These are phyloP conservation scores for Dendryphion nanum DNA, from an alignment of 2,329 filamentous ascomycete genomes.

Conservation along the genomic window DNA sequence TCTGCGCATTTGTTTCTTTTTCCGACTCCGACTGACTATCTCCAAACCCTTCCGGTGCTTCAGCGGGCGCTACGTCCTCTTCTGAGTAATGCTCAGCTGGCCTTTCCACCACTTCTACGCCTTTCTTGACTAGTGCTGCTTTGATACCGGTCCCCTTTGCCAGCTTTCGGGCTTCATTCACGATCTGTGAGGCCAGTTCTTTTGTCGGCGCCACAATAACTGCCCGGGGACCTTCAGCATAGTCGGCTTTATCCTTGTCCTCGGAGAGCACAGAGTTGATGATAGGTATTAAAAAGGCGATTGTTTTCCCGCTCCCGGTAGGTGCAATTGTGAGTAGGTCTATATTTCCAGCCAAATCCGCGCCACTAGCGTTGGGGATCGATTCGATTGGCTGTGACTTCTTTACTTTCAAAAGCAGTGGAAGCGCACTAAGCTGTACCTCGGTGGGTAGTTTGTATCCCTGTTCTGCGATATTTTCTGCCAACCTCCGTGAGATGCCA, in stretches of 20 bases:
- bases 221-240: slow-evolving; percentile 32
- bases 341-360: slow-evolving; percentile 45
- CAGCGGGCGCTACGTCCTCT: slow-evolving; percentile 36
- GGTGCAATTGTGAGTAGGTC: slow-evolving; percentile 88
- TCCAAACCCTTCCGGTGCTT: slow-evolving; percentile 37
- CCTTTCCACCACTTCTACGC: slow-evolving; percentile 62
- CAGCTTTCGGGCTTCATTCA: slow-evolving; percentile 77
- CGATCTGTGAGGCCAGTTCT: slow-evolving; percentile 51
- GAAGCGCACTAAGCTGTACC: slow-evolving; percentile 84
- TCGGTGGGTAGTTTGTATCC: slow-evolving; percentile 88
- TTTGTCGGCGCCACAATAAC: slow-evolving; percentile 51
- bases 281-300: slow-evolving; percentile 86
- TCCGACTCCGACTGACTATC: slow-evolving; percentile 33
- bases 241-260: slow-evolving; percentile 17
- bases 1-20: slow-evolving; percentile 33
- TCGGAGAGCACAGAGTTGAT: slow-evolving; percentile 66
- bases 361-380: neutral
- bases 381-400: neutral
- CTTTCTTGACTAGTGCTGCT: slow-evolving; percentile 80
- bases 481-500: slow-evolving; percentile 69
- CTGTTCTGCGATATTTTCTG: slow-evolving; percentile 77
- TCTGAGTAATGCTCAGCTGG: slow-evolving; percentile 30
- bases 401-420: slow-evolving; percentile 64
- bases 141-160: slow-evolving; percentile 73
- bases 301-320: slow-evolving; percentile 93